A percentile compares a stretch with the other conserved stretches of the same genome.
Conservation (phyloP, 768 basidiomycete genomes). For the Tricholoma flavovirens region DNA sequence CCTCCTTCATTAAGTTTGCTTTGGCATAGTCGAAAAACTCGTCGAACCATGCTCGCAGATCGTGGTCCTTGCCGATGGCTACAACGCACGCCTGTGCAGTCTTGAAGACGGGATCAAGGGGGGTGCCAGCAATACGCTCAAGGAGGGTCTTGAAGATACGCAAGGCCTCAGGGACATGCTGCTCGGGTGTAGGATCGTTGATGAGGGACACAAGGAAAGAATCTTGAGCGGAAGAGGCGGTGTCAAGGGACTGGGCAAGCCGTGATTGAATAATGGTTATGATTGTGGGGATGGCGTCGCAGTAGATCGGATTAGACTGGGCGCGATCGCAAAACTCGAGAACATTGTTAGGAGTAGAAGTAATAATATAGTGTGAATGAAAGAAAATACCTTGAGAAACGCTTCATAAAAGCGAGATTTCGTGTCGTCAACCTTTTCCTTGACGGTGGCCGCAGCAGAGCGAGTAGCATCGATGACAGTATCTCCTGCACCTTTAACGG, state of each 20-base stretch:
- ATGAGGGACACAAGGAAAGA: constrained; percentile 47
- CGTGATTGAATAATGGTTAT: constrained; percentile 55
- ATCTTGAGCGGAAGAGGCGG: constrained; percentile 31
- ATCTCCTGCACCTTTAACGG: constrained; percentile 51
- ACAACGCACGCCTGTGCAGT: constrained; percentile 37
- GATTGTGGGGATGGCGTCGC: constrained; percentile 49
- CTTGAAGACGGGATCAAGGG: constrained; percentile 43
- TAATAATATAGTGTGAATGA: too few relatives aligned
- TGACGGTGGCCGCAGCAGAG: constrained; percentile 30
- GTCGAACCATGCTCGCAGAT: constrained; percentile 50
- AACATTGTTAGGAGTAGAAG: not conserved
- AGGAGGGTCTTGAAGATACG: constrained; percentile 39
- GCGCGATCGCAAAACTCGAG: constrained; percentile 58
- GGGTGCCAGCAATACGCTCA: constrained; percentile 48
- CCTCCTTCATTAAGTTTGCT: constrained; percentile 41
- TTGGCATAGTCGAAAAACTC: constrained; percentile 44
- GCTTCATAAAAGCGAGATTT: constrained; percentile 41
- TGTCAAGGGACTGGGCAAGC: constrained; percentile 46
- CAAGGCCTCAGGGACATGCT: constrained; percentile 54
- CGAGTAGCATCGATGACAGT: constrained; percentile 52
- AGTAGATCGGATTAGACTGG: constrained; percentile 55
- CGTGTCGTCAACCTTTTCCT: constrained; percentile 42
- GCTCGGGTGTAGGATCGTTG: constrained; percentile 55
- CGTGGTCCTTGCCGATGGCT: constrained; percentile 47
- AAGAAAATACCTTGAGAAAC: constrained; percentile 40